Conservation (phyloP, 805 yeast genomes). For the Crinitomyces ghanaensis region DNA sequence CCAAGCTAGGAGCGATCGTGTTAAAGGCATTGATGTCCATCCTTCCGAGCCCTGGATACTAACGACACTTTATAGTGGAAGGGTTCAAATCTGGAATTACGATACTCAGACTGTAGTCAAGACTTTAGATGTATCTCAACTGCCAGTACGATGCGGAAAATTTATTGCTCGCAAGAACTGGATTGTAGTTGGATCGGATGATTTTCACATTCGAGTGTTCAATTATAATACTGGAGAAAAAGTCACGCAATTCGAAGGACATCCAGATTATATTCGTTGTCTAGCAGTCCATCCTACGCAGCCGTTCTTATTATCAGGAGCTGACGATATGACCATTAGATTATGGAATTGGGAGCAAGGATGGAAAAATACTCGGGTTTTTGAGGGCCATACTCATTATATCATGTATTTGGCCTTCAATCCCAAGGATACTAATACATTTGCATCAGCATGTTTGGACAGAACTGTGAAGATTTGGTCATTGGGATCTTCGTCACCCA, state of each 20-base stretch:
- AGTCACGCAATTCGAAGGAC: constrained; percentile 92
- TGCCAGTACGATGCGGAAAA: constrained; percentile 92
- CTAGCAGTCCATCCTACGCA: constrained; percentile 91
- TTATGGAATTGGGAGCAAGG: constrained; percentile 96
- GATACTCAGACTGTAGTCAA: constrained; percentile 75
- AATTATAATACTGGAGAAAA: constrained; percentile 94
- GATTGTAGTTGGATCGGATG: constrained; percentile 94
- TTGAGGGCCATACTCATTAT: constrained; percentile 92
- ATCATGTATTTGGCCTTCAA: constrained; percentile 91
- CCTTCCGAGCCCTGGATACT: constrained; percentile 94
- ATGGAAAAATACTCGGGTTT: constrained; percentile 84
- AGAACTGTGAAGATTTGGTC: constrained; percentile 97
- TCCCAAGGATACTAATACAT: constrained; percentile 95
- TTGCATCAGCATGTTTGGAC: constrained; percentile 95
- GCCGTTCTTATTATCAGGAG: constrained; percentile 77
- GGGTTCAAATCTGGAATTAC: constrained; percentile 87
- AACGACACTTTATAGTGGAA: constrained; percentile 83
- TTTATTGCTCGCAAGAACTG: constrained; percentile 94
- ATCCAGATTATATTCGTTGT: constrained; percentile 90
- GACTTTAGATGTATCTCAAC: constrained; percentile 86
- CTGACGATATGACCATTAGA: constrained; percentile 85
- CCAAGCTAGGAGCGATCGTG: constrained; percentile 89
- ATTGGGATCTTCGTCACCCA: constrained; percentile 74
- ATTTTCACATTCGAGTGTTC: constrained; percentile 84
- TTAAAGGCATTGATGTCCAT: constrained; percentile 95